phyloP scores from a whole-genome alignment of 805 yeast species.

The Zygosaccharomyces pseudorouxii region DNA sequence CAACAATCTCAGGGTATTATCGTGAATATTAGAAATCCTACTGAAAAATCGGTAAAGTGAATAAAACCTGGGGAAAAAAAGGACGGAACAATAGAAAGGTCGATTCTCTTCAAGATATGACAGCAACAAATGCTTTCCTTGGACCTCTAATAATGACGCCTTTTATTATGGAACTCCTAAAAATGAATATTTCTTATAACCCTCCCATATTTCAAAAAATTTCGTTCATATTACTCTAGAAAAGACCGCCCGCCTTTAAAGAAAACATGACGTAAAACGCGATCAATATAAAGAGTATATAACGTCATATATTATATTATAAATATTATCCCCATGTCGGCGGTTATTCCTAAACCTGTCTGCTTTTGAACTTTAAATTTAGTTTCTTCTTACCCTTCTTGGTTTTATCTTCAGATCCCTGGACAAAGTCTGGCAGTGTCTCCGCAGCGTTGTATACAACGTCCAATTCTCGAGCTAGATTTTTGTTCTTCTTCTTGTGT shows the following conservation, averaged over 20 bases:
- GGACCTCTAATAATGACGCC: not conserved
- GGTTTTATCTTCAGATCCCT: not conserved
- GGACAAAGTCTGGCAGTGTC: constrained; percentile 17
- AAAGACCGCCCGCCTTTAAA: constrained; percentile 5
- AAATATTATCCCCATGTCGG: not conserved
- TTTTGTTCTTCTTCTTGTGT: constrained; percentile 14
- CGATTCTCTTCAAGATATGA: not conserved
- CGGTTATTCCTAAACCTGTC: not conserved
- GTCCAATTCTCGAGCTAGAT: constrained; percentile 12
- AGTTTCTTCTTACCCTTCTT: constrained; percentile 15
- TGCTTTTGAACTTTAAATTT: constrained; percentile 20
- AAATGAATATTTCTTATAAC: not conserved
- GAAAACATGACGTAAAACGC: constrained; percentile 6
- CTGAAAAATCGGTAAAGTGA: not conserved
- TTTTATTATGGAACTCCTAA: not conserved
- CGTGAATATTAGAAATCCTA: not conserved
- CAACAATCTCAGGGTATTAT: not conserved
- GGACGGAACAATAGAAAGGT: not conserved
- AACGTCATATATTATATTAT: not conserved
- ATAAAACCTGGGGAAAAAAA: not conserved
- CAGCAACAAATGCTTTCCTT: not conserved
- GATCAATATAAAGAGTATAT: not conserved
- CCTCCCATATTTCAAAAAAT: constrained; percentile 4
- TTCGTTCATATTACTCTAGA: constrained; percentile 2
- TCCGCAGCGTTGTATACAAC: constrained; percentile 19